A percentile compares a stretch with the other conserved stretches of the same genome.
These are phyloP conservation scores for Lipomyces lipofer DNA, from an alignment of 805 yeast genomes.

Conservation along the genomic window DNA sequence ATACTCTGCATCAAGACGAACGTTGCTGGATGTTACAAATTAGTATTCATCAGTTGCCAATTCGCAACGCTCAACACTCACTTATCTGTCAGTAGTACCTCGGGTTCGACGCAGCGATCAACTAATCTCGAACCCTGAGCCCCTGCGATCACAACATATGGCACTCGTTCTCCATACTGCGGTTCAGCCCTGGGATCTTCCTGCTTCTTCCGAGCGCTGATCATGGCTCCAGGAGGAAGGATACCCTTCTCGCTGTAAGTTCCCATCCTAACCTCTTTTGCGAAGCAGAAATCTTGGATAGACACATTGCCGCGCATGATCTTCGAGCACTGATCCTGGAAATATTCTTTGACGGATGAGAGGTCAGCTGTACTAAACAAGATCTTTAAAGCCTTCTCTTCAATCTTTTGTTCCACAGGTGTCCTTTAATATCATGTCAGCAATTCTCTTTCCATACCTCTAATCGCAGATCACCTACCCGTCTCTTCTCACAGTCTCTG, in stretches of 20 bases:
- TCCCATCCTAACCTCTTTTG: conserved; percentile 85
- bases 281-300: conserved; percentile 84
- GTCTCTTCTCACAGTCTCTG: conserved; percentile 91
- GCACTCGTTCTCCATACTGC: conserved; percentile 84
- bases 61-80: conserved; percentile 3
- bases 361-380: conserved; percentile 74
- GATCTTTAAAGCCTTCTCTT: conserved; percentile 64
- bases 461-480: too few species aligned
- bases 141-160: conserved; percentile 75
- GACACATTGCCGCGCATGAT: conserved; percentile 63
- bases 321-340: conserved; percentile 64
- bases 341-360: conserved; percentile 65
- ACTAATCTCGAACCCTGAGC: conserved; percentile 56
- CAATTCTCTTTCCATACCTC: too few species aligned
- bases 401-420: conserved; percentile 83
- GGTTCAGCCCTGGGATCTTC: conserved; percentile 76
- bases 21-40: conserved; percentile 4
- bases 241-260: conserved; percentile 65
- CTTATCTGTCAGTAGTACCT: conserved; percentile 56
- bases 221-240: conserved; percentile 89
- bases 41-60: neutral
- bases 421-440: too few species aligned
- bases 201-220: conserved; percentile 63
- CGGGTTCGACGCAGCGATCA: conserved; percentile 80
- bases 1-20: conserved; percentile 74